These are phyloP conservation scores for Russula brevipes DNA, from an alignment of 768 basidiomycete species.

Conservation along the genomic window DNA sequence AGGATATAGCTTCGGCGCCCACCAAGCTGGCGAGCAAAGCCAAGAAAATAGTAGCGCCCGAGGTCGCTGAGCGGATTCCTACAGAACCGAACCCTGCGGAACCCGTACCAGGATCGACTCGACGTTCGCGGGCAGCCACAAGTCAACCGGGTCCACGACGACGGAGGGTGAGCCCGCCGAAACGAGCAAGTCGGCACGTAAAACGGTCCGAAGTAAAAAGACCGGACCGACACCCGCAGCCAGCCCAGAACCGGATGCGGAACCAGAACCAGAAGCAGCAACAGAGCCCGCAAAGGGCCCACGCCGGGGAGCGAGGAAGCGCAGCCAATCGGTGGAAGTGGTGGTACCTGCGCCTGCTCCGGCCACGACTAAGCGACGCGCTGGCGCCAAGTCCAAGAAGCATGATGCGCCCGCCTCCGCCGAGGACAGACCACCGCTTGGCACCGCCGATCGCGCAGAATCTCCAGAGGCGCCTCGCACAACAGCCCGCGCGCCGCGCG, in stretches of 20 bases:
- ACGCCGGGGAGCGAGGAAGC: conserved; percentile 17
- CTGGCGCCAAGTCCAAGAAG: conserved; percentile 26
- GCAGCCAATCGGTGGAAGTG: conserved; percentile 17
- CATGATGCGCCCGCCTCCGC: conserved; percentile 20
- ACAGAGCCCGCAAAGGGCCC: conserved; percentile 21
- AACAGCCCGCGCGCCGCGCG: conserved; percentile 9
- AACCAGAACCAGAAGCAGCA: conserved; percentile 6
- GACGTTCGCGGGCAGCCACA: conserved; percentile 29
- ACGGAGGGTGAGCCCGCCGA: conserved; percentile 19
- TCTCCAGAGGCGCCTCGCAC: conserved; percentile 12
- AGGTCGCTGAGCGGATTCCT: conserved; percentile 8
- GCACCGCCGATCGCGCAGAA: conserved; percentile 13
- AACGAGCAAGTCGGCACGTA: conserved; percentile 14
- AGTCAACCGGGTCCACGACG: conserved; percentile 19
- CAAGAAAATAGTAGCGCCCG: conserved; percentile 13
- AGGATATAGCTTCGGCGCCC: neutral
- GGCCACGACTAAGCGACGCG: conserved; percentile 19
- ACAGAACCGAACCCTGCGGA: conserved; percentile 2
- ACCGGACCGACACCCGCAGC: conserved; percentile 10
- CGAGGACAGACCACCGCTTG: neutral
- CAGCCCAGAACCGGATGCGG: conserved; percentile 17
- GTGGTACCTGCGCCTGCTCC: conserved; percentile 5
- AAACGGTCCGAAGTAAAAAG: conserved; percentile 14
- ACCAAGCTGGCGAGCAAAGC: neutral
- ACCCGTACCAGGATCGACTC: conserved; percentile 15